phyloP scores from a whole-genome alignment of 192 early-diverging fungal genomes.

The Backusella morwellensis region DNA sequence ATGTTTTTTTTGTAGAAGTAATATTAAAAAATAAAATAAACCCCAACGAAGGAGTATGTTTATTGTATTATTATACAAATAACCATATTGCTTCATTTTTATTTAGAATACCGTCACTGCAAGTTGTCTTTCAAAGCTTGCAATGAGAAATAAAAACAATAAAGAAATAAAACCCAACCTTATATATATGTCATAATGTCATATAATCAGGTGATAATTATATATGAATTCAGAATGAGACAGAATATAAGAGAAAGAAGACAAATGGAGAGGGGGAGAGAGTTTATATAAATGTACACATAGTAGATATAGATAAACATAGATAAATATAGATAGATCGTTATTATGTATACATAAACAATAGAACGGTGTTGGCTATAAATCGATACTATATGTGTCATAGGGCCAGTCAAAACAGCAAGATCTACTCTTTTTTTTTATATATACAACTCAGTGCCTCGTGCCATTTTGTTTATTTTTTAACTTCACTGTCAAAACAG shows the following conservation, averaged over 20 bases:
- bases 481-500: neutral
- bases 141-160: neutral
- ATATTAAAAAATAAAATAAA: neutral
- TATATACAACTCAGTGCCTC: neutral
- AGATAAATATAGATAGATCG: neutral
- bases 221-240: neutral
- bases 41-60: neutral
- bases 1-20: neutral
- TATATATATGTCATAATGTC: neutral
- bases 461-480: slow-evolving; percentile 6
- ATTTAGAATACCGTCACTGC: neutral
- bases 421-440: neutral
- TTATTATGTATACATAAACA: neutral
- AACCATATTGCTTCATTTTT: neutral
- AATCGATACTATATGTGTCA: neutral
- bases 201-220: neutral
- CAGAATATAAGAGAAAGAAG: neutral
- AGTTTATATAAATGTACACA: neutral
- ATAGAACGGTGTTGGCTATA: neutral
- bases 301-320: neutral
- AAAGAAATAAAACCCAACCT: neutral
- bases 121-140: slow-evolving; percentile 4
- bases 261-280: too few species aligned
- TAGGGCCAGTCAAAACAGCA: neutral
- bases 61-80: neutral